Base-by-base conservation (phyloP, 2,329 filamentous ascomycete genomes). In the Epicoccum sorghinum region DNA sequence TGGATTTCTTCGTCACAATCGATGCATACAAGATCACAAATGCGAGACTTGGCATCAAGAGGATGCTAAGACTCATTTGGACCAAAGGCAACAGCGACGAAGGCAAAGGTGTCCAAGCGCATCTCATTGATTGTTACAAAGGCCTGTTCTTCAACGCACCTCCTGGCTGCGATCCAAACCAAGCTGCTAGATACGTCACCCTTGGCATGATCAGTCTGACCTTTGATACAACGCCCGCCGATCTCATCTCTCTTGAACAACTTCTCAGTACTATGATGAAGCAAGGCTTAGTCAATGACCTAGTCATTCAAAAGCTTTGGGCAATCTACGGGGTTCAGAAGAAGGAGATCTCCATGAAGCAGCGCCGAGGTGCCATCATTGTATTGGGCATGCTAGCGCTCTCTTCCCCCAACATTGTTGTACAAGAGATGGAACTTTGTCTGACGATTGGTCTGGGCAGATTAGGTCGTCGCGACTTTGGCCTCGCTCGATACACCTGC, bases 41-140 rank as follows among this genome's bases (percentile, higher is more conserved):
- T 63, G 92, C 96, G 70, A 93, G 96, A 74, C 79, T 89, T 35
- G 95, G 96, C 52, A 98, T 99, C 68, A 86, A 93, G 55, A 89
- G 92, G 52, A 99, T 99, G 95, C 82, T 99, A 59, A 88, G 93
- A 47, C 82, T 99, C 18, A 99, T 99, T 74, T 99, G 95, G 95
- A 99, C 95, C 60, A 99, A 99, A 78, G 93, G 95, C 65, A 99
- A 98, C 77, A 98, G 92, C 67, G 95, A 99, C 68, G 96, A 99
- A 80, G 95, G 96, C 67, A 99, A 98, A 78, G 95, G 95, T 51
- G 93, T 99, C 2, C 96, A 99, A 72, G 90, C 90, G 2, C 95
- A 99, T 75, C 82, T 99, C 27, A 96, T 99, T 62, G 95, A 99
- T 65, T 96, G 91, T 74, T 99, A 99, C 80, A 95, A 90, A 71